A percentile compares a stretch with the other conserved stretches of the same genome.
Evolutionary conservation across 2,329 filamentous ascomycete genomes (phyloP).

Genomic region (Cercospora citrullina): DNA sequence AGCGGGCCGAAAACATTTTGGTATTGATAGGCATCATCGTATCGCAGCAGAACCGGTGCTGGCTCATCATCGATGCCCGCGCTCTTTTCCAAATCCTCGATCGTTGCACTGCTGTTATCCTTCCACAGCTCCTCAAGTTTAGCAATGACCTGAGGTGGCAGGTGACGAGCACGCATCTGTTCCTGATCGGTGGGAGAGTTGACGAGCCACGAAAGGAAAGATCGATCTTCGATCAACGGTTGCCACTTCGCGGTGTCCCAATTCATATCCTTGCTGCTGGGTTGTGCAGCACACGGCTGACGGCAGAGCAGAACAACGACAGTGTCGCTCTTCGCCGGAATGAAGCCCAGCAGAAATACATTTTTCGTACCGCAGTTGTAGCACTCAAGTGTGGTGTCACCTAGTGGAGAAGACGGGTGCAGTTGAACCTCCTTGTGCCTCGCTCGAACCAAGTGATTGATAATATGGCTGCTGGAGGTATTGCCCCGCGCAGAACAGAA

Average conservation of each 20-base stretch:
- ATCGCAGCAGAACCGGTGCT: conserved; percentile 84
- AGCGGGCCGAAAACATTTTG: conserved; percentile 98
- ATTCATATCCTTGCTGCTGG: conserved; percentile 98
- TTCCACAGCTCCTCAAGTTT: conserved; percentile 99
- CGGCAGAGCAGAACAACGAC: conserved; percentile 96
- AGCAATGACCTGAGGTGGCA: conserved; percentile 91
- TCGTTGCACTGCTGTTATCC: conserved; percentile 83
- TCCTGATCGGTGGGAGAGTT: conserved; percentile 86
- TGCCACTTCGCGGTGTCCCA: conserved; percentile 99
- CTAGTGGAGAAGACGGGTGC: conserved; percentile 86
- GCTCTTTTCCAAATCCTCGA: conserved; percentile 87
- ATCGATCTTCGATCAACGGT: conserved; percentile 93
- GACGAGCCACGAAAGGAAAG: conserved; percentile 92
- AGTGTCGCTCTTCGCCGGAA: conserved; percentile 96
- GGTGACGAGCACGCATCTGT: conserved; percentile 88
- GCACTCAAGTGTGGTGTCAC: conserved; percentile 95
- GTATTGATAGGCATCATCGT: conserved; percentile 97
- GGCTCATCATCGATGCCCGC: conserved; percentile 93
- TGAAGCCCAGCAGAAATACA: conserved; percentile 95
- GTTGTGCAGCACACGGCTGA: conserved; percentile 90
- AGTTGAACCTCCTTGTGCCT: conserved; percentile 98
- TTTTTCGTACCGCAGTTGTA: conserved; percentile 99
- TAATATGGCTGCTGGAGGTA: conserved; percentile 93
- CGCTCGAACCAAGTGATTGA: conserved; percentile 95
- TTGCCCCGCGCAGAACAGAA: conserved; percentile 98